Evolutionary conservation across 352 stramenopile genomes (phyloP).

Genomic region (Blastocystis sp.): DNA sequence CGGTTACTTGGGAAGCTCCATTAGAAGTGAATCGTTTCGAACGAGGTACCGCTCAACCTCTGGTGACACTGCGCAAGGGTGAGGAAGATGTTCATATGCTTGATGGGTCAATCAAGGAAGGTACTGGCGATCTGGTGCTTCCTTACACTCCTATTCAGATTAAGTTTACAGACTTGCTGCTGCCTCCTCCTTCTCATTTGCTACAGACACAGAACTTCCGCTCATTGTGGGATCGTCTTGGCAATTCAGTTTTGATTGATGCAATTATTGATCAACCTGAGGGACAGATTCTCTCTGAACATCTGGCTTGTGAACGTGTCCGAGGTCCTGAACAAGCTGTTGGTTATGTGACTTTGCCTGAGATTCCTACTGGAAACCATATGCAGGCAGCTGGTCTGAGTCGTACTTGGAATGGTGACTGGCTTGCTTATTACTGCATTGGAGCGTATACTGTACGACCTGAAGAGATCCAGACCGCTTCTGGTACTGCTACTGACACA

Average conservation of each 20-base stretch:
- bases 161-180: slow-evolving; percentile 61
- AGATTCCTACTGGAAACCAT: slow-evolving; percentile 44
- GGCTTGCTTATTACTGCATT: slow-evolving; percentile 61
- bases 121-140: slow-evolving; percentile 53
- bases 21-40: slow-evolving; percentile 57
- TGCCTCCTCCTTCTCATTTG: slow-evolving; percentile 35
- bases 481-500: not conserved
- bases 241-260: slow-evolving; percentile 12
- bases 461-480: not conserved
- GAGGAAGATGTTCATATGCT: slow-evolving; percentile 17
- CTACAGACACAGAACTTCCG: slow-evolving; percentile 48
- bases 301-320: slow-evolving; percentile 17
- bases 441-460: slow-evolving; percentile 10
- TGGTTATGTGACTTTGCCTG: slow-evolving; percentile 43
- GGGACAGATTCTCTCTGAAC: slow-evolving; percentile 7
- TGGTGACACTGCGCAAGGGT: slow-evolving; percentile 49
- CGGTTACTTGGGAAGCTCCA: slow-evolving; percentile 56
- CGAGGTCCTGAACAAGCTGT: slow-evolving; percentile 44
- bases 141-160: slow-evolving; percentile 62
- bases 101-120: slow-evolving; percentile 35
- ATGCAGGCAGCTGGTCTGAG: slow-evolving; percentile 41
- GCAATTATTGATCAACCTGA: slow-evolving; percentile 9
- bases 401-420: slow-evolving; percentile 57
- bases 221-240: slow-evolving; percentile 53
- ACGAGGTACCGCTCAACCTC: slow-evolving; percentile 54